Evolutionary conservation across 2,329 filamentous ascomycete genomes (phyloP).

Genomic region (Ascocoryne sarcoides): DNA sequence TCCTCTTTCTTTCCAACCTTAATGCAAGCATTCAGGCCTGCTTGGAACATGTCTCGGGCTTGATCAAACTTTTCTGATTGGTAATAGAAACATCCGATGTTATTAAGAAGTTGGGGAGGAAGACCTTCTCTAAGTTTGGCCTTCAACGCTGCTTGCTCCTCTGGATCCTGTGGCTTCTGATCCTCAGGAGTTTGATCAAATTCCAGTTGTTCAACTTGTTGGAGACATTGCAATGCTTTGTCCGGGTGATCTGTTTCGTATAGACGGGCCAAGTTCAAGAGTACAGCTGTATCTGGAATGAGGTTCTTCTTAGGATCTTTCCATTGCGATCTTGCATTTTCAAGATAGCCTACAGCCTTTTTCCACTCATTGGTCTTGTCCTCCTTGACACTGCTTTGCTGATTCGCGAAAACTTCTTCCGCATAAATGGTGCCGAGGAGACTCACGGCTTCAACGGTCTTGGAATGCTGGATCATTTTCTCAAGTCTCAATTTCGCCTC

Average conservation of each 20-base stretch:
- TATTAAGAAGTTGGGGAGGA: conserved; percentile 88
- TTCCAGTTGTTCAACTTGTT: conserved; percentile 87
- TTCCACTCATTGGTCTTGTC: conserved; percentile 79
- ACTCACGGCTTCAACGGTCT: conserved; percentile 81
- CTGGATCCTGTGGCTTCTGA: conserved; percentile 50
- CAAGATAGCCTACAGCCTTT: conserved; percentile 78
- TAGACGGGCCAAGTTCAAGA: conserved; percentile 83
- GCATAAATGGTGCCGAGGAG: conserved; percentile 86
- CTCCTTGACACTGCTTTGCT: conserved; percentile 65
- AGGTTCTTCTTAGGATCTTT: conserved; percentile 85
- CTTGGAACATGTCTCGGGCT: conserved; percentile 82
- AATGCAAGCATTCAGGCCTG: conserved; percentile 81
- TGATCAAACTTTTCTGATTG: conserved; percentile 73
- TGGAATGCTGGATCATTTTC: conserved; percentile 83
- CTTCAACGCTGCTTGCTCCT: conserved; percentile 52
- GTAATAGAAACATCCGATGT: conserved; percentile 93
- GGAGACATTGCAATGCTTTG: conserved; percentile 83
- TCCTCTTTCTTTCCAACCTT: conserved; percentile 62
- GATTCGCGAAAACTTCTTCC: conserved; percentile 81
- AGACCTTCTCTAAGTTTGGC: conserved; percentile 64
- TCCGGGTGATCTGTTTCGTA: conserved; percentile 83
- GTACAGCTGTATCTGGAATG: conserved; percentile 71
- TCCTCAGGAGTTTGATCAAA: conserved; percentile 66
- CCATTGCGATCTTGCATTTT: conserved; percentile 79
- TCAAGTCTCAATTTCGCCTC: conserved; percentile 90